These are phyloP conservation scores for Primulina eburnea DNA, from an alignment of 257 asterid genomes.

Conservation along the genomic window DNA sequence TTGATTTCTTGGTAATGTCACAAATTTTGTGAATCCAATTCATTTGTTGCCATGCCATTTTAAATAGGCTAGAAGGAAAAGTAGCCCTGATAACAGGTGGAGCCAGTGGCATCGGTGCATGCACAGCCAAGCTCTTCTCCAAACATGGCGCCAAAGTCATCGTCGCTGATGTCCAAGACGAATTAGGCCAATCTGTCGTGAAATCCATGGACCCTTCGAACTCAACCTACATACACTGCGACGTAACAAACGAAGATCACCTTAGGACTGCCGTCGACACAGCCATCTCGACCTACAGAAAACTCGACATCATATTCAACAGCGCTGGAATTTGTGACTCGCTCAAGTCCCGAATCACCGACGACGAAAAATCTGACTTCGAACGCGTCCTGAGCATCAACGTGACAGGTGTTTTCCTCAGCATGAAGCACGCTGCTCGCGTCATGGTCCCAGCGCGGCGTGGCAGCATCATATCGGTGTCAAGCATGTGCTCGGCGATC, in stretches of 20 bases:
- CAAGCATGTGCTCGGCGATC: conserved; percentile 29
- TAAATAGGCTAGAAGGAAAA: conserved; percentile 55
- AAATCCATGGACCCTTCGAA: conserved; percentile 32
- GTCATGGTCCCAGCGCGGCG: conserved; percentile 40
- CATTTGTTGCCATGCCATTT: background rate
- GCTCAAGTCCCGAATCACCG: conserved; percentile 30
- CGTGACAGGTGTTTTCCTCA: conserved; percentile 38
- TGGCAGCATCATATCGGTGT: conserved; percentile 41
- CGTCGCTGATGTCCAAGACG: conserved; percentile 52
- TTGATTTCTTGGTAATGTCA: too few relatives aligned
- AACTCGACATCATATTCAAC: conserved; percentile 59
- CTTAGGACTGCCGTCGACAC: conserved; percentile 37
- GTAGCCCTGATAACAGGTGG: conserved; percentile 64
- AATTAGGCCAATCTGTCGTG: conserved; percentile 33
- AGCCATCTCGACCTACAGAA: conserved; percentile 38
- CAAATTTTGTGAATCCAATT: too few relatives aligned
- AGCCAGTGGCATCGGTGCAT: conserved; percentile 61
- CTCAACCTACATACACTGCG: conserved; percentile 44
- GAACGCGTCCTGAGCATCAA: conserved; percentile 33
- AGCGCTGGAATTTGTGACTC: conserved; percentile 45
- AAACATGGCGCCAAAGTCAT: conserved; percentile 61
- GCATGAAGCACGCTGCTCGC: conserved; percentile 50
- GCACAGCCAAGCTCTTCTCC: conserved; percentile 43
- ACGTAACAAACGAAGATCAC: conserved; percentile 50
- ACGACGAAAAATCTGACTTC: conserved; percentile 26